phyloP scores from a whole-genome alignment of 164 flowering plant species.

The Chimonanthus salicifolius region DNA sequence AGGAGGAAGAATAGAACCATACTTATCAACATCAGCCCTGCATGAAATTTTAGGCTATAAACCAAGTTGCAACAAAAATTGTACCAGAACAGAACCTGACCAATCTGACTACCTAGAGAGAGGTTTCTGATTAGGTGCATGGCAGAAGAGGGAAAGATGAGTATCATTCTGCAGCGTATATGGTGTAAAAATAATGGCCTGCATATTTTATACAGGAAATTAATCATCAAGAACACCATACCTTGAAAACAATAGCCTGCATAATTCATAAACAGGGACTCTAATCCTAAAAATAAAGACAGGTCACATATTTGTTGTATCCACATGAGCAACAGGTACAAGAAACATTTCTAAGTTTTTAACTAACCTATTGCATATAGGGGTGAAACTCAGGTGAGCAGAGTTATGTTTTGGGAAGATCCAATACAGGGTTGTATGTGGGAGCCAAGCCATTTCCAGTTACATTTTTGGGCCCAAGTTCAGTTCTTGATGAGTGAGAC shows the following conservation, averaged over 20 bases:
- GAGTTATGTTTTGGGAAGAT: no score
- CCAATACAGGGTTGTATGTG: no score
- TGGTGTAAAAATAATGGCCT: conserved; percentile 70
- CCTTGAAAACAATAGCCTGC: background rate
- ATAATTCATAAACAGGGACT: no score
- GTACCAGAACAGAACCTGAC: conserved; percentile 4
- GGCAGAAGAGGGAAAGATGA: conserved; percentile 46
- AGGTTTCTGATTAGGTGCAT: conserved; percentile 43
- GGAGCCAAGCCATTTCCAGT: no score
- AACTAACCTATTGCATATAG: background rate
- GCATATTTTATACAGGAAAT: conserved; percentile 16
- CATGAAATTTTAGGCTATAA: conserved; percentile 17
- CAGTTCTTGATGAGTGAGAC: no score
- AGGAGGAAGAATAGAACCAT: conserved; percentile 40
- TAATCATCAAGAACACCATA: background rate
- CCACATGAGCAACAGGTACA: no score
- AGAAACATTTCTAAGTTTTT: no score
- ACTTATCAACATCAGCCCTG: conserved; percentile 53
- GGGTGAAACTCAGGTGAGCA: no score
- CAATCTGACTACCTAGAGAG: conserved; percentile 44
- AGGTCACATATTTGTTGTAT: background rate
- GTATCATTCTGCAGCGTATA: conserved; percentile 70
- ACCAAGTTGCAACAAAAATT: conserved; percentile 1
- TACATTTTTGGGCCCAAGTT: no score
- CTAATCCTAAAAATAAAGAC: background rate